Conservation (phyloP, 1,284 basidiomycete species). For the Ganoderma resinaceum region DNA sequence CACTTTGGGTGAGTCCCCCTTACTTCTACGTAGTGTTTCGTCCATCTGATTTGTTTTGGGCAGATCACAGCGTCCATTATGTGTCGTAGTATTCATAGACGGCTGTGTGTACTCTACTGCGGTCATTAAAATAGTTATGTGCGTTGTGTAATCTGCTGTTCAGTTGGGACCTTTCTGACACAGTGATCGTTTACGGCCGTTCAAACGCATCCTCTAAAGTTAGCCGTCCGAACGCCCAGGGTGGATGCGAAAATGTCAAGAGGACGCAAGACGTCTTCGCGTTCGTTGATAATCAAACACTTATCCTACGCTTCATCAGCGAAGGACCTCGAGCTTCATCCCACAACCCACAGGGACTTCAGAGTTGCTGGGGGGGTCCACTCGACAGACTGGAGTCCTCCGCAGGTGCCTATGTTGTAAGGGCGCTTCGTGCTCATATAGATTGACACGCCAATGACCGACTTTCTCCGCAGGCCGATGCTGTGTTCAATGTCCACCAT, state of each 20-base stretch:
- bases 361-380: neutral
- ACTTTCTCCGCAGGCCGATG: neutral
- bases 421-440: neutral
- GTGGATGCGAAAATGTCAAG: neutral
- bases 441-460: neutral
- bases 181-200: neutral
- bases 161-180: neutral
- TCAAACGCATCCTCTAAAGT: neutral
- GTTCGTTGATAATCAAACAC: neutral
- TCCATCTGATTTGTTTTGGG: neutral
- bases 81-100: neutral
- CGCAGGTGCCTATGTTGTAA: neutral
- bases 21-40: neutral
- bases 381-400: neutral
- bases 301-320: neutral
- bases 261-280: neutral
- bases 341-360: neutral
- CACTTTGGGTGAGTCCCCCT: neutral
- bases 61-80: neutral
- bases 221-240: neutral
- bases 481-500: neutral
- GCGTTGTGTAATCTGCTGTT: neutral
- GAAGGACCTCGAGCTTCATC: neutral
- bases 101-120: neutral
- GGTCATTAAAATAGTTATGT: neutral